Evolutionary conservation across 768 basidiomycete species (phyloP).

Genomic region (Tricholoma furcatifolium): DNA sequence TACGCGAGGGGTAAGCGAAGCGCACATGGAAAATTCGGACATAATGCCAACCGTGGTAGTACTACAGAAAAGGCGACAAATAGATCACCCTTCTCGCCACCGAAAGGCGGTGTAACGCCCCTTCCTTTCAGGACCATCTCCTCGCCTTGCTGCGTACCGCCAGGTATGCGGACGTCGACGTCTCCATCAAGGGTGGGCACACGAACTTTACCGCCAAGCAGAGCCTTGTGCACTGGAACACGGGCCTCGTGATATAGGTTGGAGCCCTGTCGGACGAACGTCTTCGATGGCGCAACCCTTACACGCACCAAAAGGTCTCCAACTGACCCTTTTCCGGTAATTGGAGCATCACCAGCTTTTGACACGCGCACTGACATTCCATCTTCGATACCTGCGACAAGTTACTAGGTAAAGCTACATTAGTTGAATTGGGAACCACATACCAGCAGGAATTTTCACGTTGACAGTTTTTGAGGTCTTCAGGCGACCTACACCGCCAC

Average conservation of each 20-base stretch:
- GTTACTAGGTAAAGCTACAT: constrained; percentile 3
- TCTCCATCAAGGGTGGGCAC: constrained; percentile 96
- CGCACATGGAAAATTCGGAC: constrained; percentile 7
- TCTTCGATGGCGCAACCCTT: constrained; percentile 77
- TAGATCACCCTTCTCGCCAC: constrained; percentile 72
- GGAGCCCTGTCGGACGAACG: constrained; percentile 87
- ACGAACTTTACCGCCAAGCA: constrained; percentile 90
- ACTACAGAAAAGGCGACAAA: constrained; percentile 87
- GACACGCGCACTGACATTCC: constrained; percentile 88
- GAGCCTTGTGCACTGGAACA: constrained; percentile 87
- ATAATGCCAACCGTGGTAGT: constrained; percentile 75
- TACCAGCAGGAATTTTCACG: constrained; percentile 85
- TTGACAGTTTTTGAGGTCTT: constrained; percentile 73
- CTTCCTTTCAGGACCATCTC: constrained; percentile 92
- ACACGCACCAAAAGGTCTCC: constrained; percentile 91
- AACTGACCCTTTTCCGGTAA: constrained; percentile 70
- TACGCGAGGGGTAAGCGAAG: constrained; percentile 26
- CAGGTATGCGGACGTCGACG: constrained; percentile 89
- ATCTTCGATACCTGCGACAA: constrained; percentile 78
- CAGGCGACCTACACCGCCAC: constrained; percentile 87
- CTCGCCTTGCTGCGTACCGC: constrained; percentile 94
- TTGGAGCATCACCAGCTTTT: constrained; percentile 79
- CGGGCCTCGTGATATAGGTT: constrained; percentile 89
- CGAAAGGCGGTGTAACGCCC: constrained; percentile 68
- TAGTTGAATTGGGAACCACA: constrained; percentile 26